phyloP scores from a whole-genome alignment of 1,284 basidiomycete species.

The Athelia psychrophila region DNA sequence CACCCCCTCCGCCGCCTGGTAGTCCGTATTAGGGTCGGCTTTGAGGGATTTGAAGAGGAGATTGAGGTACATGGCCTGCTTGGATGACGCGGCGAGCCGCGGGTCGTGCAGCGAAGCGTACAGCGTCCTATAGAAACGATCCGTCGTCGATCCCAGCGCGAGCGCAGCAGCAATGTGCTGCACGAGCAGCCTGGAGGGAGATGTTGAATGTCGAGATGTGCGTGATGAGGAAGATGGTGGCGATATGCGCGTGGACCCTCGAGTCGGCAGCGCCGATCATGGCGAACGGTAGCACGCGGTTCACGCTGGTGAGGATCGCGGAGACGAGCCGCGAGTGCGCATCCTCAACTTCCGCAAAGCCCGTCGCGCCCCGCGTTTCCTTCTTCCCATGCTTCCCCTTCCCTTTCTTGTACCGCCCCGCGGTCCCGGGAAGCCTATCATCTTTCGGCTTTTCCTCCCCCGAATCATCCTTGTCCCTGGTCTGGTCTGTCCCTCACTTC shows the following conservation, averaged over 20 bases:
- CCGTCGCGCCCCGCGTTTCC: constrained; percentile 53
- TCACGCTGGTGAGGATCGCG: constrained; percentile 92
- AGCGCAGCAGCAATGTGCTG: constrained; percentile 74
- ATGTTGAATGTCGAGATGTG: constrained; percentile 97
- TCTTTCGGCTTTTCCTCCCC: no score
- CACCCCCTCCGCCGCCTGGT: constrained; percentile 61
- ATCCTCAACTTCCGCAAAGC: constrained; percentile 76
- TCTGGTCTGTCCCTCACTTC: constrained; percentile 30
- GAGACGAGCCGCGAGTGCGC: constrained; percentile 84
- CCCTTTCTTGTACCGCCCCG: constrained; percentile 22
- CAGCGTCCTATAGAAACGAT: constrained; percentile 90
- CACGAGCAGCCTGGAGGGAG: constrained; percentile 94
- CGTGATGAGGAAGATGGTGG: constrained; percentile 90
- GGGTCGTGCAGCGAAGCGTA: constrained; percentile 88
- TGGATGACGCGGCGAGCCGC: constrained; percentile 81
- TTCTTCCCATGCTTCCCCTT: constrained; percentile 36
- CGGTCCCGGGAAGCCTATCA: no score
- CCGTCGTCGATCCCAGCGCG: constrained; percentile 54
- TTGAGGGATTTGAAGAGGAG: constrained; percentile 93
- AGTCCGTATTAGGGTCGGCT: constrained; percentile 65
- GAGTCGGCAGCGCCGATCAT: constrained; percentile 60
- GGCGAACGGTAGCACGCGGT: constrained; percentile 93
- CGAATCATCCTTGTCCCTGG: constrained; percentile 31
- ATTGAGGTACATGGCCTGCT: constrained; percentile 98
- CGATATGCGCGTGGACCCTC: no score